A percentile compares a stretch with the other conserved stretches of the same genome.
Conservation (phyloP, 371 early-diverging fungal genomes). For the Globomyces sp. region DNA sequence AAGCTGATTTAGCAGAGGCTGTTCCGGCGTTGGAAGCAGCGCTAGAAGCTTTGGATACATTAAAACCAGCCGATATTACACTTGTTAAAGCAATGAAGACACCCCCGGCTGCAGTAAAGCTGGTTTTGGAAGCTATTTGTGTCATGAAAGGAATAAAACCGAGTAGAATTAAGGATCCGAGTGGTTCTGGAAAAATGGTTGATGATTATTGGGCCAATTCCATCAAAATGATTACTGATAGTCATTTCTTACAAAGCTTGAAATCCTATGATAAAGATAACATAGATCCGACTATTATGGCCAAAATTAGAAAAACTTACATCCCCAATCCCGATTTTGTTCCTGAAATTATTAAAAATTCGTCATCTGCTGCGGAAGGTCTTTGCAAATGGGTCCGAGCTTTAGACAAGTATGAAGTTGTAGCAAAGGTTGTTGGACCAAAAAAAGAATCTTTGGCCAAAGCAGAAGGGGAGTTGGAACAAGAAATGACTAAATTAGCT, state of each 20-base stretch:
- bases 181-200: conserved; percentile 58
- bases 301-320: conserved; percentile 48
- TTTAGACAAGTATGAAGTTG: conserved; percentile 59
- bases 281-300: conserved; percentile 54
- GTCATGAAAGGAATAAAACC: conserved; percentile 57
- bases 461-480: conserved; percentile 53
- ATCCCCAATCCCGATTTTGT: conserved; percentile 60
- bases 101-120: conserved; percentile 59
- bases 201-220: conserved; percentile 58
- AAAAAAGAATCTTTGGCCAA: conserved; percentile 56
- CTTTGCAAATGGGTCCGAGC: conserved; percentile 59
- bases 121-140: conserved; percentile 61
- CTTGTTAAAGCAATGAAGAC: conserved; percentile 63
- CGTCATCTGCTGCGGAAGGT: conserved; percentile 60
- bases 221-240: conserved; percentile 50
- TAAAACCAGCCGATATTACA: conserved; percentile 58
- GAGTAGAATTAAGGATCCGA: conserved; percentile 53
- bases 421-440: conserved; percentile 60
- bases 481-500: conserved; percentile 55
- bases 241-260: conserved; percentile 51
- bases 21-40: conserved; percentile 56
- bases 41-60: conserved; percentile 51
- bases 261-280: conserved; percentile 51
- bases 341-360: conserved; percentile 58
- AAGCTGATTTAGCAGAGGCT: conserved; percentile 53